phyloP scores from a whole-genome alignment of 1,284 basidiomycete genomes.

The Cryptococcus floricola region DNA sequence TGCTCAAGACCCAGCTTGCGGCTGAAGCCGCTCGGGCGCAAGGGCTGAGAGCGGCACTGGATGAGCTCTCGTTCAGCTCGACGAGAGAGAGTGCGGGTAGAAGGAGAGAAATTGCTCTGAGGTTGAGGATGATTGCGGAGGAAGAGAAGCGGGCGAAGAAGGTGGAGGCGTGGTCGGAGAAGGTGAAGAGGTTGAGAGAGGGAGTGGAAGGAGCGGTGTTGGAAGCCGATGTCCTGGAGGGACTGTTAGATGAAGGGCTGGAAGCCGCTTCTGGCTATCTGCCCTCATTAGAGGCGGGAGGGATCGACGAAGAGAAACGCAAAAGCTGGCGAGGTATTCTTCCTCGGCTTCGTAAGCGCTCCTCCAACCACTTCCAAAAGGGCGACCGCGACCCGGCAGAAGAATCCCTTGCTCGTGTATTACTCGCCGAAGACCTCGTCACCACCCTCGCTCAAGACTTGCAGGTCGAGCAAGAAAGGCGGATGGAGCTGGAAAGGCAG shows the following conservation, averaged over 20 bases:
- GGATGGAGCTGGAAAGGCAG: conserved; percentile 57
- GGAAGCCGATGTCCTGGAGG: conserved; percentile 34
- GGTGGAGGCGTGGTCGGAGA: conserved; percentile 44
- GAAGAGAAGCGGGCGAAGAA: conserved; percentile 57
- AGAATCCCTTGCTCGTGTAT: conserved; percentile 55
- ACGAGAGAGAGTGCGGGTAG: conserved; percentile 70
- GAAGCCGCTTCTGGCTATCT: conserved; percentile 45
- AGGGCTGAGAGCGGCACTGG: conserved; percentile 60
- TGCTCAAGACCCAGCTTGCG: conserved; percentile 19
- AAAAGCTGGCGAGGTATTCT: conserved; percentile 22
- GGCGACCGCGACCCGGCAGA: conserved; percentile 18
- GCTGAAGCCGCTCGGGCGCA: conserved; percentile 40
- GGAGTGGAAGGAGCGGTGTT: conserved; percentile 32
- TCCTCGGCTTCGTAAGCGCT: background rate
- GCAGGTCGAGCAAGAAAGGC: conserved; percentile 59
- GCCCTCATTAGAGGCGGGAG: background rate
- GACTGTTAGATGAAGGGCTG: conserved; percentile 56
- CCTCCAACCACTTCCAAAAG: conserved; percentile 1
- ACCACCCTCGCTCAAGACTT: conserved; percentile 62
- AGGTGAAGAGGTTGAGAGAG: conserved; percentile 33
- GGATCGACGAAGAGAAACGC: conserved; percentile 11
- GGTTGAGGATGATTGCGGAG: conserved; percentile 63
- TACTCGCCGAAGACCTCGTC: conserved; percentile 61
- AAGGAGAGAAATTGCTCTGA: conserved; percentile 64
- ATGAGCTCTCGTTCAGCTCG: conserved; percentile 69